Evolutionary conservation across 2,329 filamentous ascomycete genomes (phyloP), one percentile per base, ranked within the genome.

Genomic region (Trichoderma oligosporum): DNA sequence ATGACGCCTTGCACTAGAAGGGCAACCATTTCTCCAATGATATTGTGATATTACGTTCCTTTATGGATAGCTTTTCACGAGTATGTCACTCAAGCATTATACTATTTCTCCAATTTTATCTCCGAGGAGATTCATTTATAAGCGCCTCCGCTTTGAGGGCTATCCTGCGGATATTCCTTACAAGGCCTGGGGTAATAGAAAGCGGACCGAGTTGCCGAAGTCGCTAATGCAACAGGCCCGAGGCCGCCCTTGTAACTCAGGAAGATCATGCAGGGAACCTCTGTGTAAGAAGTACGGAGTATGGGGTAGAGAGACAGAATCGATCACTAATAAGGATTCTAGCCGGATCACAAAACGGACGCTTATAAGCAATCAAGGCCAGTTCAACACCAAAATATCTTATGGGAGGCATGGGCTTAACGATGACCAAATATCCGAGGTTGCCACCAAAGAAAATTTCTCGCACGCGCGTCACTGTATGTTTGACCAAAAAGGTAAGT

Each of bases 171-270:
- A 27, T 45, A 46, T 16, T 29, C 25, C 8, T 29, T 29, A 16
- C n/a, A 16, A 36, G 46, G 31, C 16, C 16, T 46, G 41, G 52
- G 52, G 52, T 38, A n/a, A n/a, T n/a, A 55, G 31, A 35, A 14
- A 38, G 52, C 41, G 52, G 52, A 38, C 52, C 52, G 52, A 55
- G 24, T 3, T 22, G 29, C 52, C 52, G 52, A 22, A 29, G 31
- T 52, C 14, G 22, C 51, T 54, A 55, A 55, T 46, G 52, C 52
- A 55, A 14, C 41, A 45, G 52, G 52, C 41, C 41, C 52, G 52
- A 45, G 12, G 31, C 39, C 52, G 52, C 7, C 31, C 52, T 18
- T 27, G 41, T 25, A 29, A 33, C 27, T 18, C 14, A 46, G 20
- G 41, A 38, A 38, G 52, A 55, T 38, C 16, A 29, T 38, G 16